A percentile compares a stretch with the other conserved stretches of the same genome.
phyloP scores from a whole-genome alignment of 495 filamentous ascomycete species.

The Cercophora scortea region DNA sequence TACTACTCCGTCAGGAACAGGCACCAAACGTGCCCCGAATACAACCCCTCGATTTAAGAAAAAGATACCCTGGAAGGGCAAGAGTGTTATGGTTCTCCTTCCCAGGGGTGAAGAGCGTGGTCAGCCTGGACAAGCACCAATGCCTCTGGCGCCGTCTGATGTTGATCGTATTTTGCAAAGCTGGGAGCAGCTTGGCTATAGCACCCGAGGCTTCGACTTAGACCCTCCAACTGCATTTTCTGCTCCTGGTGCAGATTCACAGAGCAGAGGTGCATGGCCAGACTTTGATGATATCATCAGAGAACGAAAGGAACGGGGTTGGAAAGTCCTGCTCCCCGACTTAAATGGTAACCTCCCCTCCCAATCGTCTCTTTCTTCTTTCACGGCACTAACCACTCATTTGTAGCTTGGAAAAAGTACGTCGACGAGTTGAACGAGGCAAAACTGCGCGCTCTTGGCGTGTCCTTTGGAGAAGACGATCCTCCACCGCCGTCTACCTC shows the following conservation, averaged over 20 bases:
- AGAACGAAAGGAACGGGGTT: constrained; percentile 45
- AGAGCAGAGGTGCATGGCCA: constrained; percentile 70
- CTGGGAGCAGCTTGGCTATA: constrained; percentile 72
- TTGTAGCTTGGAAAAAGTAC: constrained; percentile 72
- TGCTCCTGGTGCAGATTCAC: constrained; percentile 33
- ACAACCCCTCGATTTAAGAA: constrained; percentile 41
- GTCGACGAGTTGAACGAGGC: constrained; percentile 74
- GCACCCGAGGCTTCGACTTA: constrained; percentile 64
- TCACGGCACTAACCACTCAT: constrained; percentile 11
- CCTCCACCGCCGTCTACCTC: constrained; percentile 47
- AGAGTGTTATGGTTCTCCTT: constrained; percentile 62
- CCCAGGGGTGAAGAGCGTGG: constrained; percentile 62
- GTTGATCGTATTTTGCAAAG: constrained; percentile 56
- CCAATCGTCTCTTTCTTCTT: not conserved
- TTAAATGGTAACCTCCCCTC: constrained; percentile 34
- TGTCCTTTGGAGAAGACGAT: constrained; percentile 67
- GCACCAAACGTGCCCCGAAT: constrained; percentile 16
- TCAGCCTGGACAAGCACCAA: constrained; percentile 46
- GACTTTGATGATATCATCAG: constrained; percentile 49
- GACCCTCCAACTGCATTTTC: constrained; percentile 29
- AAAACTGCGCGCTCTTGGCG: constrained; percentile 84
- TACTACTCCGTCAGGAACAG: constrained; percentile 24
- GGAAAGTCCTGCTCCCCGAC: constrained; percentile 69
- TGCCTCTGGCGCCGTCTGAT: constrained; percentile 54
- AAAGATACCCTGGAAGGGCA: constrained; percentile 61